phyloP scores from a whole-genome alignment of 2,329 filamentous ascomycete genomes.

The Ascochyta lentis region DNA sequence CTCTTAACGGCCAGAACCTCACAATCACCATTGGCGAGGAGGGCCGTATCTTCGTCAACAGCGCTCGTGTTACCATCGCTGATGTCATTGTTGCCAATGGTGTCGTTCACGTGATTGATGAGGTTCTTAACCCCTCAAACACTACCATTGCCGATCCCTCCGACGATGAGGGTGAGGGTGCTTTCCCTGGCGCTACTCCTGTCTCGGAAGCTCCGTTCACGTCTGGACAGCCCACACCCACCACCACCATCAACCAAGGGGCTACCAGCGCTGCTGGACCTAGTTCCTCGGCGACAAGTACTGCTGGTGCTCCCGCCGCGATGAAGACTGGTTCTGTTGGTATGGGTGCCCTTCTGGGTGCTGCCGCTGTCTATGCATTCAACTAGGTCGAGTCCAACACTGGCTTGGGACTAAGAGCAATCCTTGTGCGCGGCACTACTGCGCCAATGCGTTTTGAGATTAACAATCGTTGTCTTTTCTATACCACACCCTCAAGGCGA shows the following conservation, averaged over 20 bases:
- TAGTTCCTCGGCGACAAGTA: slow-evolving; percentile 24
- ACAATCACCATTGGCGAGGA: slow-evolving; percentile 49
- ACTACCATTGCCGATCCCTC: slow-evolving; percentile 53
- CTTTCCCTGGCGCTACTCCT: slow-evolving; percentile 60
- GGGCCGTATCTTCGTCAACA: slow-evolving; percentile 53
- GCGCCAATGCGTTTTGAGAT: not conserved
- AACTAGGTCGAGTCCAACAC: slow-evolving; percentile 16
- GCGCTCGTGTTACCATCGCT: slow-evolving; percentile 50
- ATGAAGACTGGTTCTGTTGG: slow-evolving; percentile 53
- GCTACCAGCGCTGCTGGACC: slow-evolving; percentile 31
- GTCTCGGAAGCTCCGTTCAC: slow-evolving; percentile 62
- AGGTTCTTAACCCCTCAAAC: slow-evolving; percentile 63
- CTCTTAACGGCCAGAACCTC: slow-evolving; percentile 48
- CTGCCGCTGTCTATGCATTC: slow-evolving; percentile 46
- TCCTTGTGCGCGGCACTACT: not conserved
- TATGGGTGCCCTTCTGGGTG: slow-evolving; percentile 57
- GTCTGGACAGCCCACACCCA: slow-evolving; percentile 57
- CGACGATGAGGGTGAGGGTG: slow-evolving; percentile 57
- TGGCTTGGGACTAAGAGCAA: not conserved
- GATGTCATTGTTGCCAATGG: slow-evolving; percentile 55
- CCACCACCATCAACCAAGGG: slow-evolving; percentile 49
- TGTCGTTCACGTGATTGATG: slow-evolving; percentile 62
- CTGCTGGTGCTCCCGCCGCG: slow-evolving; percentile 35
- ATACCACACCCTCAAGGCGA: slow-evolving; percentile 5
- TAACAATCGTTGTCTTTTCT: not conserved